These are phyloP conservation scores for Cordyceps tenuipes DNA, from an alignment of 2,329 filamentous ascomycete genomes.

Conservation along the genomic window DNA sequence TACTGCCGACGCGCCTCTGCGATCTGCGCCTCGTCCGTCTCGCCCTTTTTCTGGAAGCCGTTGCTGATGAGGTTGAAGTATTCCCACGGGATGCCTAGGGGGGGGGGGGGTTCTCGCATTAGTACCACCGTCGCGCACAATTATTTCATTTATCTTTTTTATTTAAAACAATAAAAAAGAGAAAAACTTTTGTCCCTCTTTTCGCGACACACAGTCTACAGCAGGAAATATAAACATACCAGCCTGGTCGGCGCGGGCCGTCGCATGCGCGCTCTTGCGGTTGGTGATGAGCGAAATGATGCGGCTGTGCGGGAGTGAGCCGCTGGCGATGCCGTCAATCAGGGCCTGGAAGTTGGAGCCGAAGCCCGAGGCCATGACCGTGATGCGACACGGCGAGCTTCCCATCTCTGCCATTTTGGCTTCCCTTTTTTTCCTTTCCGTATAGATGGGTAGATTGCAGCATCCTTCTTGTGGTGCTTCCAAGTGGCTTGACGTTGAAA, in stretches of 20 bases:
- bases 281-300: conserved; percentile 43
- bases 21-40: conserved; percentile 48
- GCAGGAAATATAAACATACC: conserved; percentile 14
- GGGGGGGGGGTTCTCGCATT: background rate
- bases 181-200: too few relatives aligned
- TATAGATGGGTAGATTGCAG: background rate
- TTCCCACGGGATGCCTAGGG: conserved; percentile 54
- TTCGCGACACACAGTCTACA: background rate
- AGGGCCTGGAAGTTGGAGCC: conserved; percentile 76
- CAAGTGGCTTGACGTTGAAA: background rate
- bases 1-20: conserved; percentile 56
- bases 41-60: conserved; percentile 51
- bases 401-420: conserved; percentile 3
- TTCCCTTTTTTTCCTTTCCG: background rate
- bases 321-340: conserved; percentile 36
- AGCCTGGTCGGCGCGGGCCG: conserved; percentile 35
- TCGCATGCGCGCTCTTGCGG: conserved; percentile 38
- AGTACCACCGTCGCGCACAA: too few relatives aligned
- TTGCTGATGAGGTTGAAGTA: conserved; percentile 77
- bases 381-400: conserved; percentile 38
- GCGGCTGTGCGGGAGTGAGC: conserved; percentile 30
- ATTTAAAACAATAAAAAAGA: too few relatives aligned
- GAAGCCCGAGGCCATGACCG: conserved; percentile 64
- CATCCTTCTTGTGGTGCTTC: too few relatives aligned
- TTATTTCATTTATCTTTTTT: too few relatives aligned